Base-by-base conservation (phyloP, 257 asterid species). In the Fraxinus anomala region DNA sequence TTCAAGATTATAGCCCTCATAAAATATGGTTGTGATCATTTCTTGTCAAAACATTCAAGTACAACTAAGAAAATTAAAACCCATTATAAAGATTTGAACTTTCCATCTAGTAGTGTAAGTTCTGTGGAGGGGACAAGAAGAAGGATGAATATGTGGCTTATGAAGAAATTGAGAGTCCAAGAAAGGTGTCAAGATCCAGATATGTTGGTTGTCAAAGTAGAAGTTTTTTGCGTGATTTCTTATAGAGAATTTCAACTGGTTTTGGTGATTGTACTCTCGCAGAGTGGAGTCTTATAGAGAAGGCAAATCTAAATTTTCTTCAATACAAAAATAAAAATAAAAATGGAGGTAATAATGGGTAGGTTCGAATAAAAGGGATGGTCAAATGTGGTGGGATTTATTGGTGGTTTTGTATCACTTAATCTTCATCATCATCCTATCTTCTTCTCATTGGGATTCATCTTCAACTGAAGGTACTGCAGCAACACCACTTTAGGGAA, bases 141-240 rank as follows among this genome's bases (percentile, higher is more conserved):
- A 77, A 79, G 5, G 92, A 89, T 19, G 88, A 85, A 10, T 83
- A 75, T 31, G 86, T 82, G 26, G 87, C 82, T 76, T 36, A 89
- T 85, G 96, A 87, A 1, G 96, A 85, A 19, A 86, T 83, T 83
- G 86, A 82, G 37, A 79, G 84, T 51, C 51, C 91, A 77, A 85
- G 98, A 65, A 96, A 91, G 67, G 98, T 96, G 19, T 96, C 99
- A 3, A 90, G 98, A 82, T 94, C 98, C 26, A 89, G 95, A 91
- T 93, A 97, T 83, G 98, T 96, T 67, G 98, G 99, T 0, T 92
- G 98, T 85, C 98, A 98, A 69, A 96, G 99, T 51, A 86, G 98
- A 79, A 96, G 97, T 82, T 96, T 96, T 70, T 92, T 97, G 0
- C 97, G 98, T 1, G 97, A 96, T 77, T 91, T 96, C 77, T 96